A percentile compares a stretch with the other conserved stretches of the same genome.
Conservation (phyloP, 192 early-diverging fungal genomes). For the Coemansia sp. region DNA sequence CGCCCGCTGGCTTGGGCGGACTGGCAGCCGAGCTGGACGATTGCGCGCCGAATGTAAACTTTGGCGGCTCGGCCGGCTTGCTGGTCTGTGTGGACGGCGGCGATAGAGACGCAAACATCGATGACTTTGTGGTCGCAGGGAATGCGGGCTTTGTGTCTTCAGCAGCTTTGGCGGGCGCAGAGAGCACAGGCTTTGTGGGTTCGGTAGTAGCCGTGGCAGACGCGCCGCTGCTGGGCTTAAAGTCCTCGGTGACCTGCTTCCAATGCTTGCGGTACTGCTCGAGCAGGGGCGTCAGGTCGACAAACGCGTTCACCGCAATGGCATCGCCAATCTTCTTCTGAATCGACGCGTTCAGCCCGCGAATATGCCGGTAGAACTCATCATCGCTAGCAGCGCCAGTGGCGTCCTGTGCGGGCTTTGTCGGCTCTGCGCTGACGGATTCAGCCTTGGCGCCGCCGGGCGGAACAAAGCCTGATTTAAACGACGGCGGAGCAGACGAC, state of each 20-base stretch:
- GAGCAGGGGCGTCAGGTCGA: conserved; percentile 40
- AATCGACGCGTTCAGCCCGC: conserved; percentile 50
- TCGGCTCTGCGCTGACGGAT: background rate
- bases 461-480: background rate
- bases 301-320: conserved; percentile 34
- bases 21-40: conserved; percentile 3
- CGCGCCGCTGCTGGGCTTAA: background rate
- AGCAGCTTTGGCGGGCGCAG: background rate
- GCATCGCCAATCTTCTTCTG: conserved; percentile 40
- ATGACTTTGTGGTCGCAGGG: background rate
- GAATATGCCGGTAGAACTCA: conserved; percentile 39
- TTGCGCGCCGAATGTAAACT: background rate
- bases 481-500: background rate
- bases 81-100: background rate
- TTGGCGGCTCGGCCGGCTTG: background rate
- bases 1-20: conserved; percentile 5
- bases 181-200: background rate
- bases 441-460: background rate
- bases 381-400: conserved; percentile 4
- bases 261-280: conserved; percentile 43
- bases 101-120: conserved; percentile 3
- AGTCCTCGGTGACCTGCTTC: conserved; percentile 13
- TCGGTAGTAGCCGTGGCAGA: no score
- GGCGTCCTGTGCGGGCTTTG: background rate
- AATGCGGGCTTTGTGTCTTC: background rate